These are phyloP conservation scores for Orbilia quercus DNA, from an alignment of 2,329 filamentous ascomycete genomes.

Conservation along the genomic window DNA sequence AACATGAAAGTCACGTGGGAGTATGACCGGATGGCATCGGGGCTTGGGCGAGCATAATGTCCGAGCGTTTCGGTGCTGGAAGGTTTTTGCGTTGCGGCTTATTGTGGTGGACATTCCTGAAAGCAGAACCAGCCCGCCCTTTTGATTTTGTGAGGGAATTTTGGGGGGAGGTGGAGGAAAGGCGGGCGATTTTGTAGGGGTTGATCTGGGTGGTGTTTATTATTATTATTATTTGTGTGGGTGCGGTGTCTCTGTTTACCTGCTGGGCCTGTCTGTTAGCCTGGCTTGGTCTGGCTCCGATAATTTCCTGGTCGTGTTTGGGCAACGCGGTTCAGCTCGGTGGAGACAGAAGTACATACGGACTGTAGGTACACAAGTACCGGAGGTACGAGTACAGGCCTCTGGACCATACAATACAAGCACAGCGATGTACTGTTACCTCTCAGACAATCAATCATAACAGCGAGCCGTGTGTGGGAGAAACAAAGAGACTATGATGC, in stretches of 20 bases:
- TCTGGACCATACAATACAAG: no score
- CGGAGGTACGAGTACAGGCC: no score
- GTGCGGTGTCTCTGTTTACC: not conserved
- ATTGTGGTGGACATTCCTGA: no score
- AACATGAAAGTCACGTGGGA: conserved; percentile 1
- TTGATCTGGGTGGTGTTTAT: conserved; percentile 36
- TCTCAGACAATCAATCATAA: no score
- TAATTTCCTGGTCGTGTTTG: not conserved
- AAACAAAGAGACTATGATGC: no score
- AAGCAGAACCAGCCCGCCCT: conserved; percentile 5
- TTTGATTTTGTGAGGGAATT: conserved; percentile 50
- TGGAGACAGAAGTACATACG: no score
- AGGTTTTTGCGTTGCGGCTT: conserved; percentile 3
- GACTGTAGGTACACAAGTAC: no score
- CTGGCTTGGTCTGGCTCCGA: conserved; percentile 11
- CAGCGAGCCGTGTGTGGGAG: not conserved
- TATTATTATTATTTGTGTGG: conserved; percentile 11
- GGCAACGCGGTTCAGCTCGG: no score
- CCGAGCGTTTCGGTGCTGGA: not conserved
- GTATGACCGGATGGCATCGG: not conserved
- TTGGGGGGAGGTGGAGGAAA: conserved; percentile 25
- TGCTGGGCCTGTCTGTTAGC: conserved; percentile 2
- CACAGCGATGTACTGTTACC: no score
- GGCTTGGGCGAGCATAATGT: conserved; percentile 5
- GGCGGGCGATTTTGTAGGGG: conserved; percentile 51